Evolutionary conservation across 2,329 filamentous ascomycete species (phyloP), one percentile per base, ranked within the genome.

Genomic region (Alternaria triticina): DNA sequence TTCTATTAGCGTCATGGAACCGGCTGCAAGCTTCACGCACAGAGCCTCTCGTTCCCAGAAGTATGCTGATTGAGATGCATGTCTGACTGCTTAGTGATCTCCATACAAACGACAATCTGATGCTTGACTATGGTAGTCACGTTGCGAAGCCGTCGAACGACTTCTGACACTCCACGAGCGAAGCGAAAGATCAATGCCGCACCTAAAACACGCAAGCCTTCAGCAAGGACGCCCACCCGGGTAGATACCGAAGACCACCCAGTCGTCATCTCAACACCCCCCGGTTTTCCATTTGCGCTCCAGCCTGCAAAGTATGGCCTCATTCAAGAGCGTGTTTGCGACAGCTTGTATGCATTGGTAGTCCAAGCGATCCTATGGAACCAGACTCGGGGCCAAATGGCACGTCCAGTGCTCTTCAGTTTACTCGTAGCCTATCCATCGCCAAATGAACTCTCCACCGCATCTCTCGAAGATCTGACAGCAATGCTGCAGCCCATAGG

Each of bases 291-390:
- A 5, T 77, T 77, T 27, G 28, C 62, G 17, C 73, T 77, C 3
- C 66, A 65, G 33, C 68, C 71, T 5, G 63, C 69, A 6, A 45
- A 56, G 7, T 97, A 97, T 74, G 94, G 94, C 0, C 85, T 97
- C 2, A 88, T 97, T 40, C 94, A 97, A 77, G 94, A 97, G 76
- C 86, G 90, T 67, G 86, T 97, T 15, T 88, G 89, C 2, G 79
- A 87, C 54, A 86, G 93, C 60, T 91, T 94, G 0, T 97, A 96
- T 78, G 90, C 89, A 67, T 86, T 97, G 2, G 86, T 97, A 2
- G 84, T 97, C 28, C 93, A 91, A 12, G 90, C 94, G 6, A 93
- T 92, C 0, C 94, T 97, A 71, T 88, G 97, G 28, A 95, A 95
- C 77, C 89, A 91, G 62, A 97, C 94, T 0, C 85, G 88, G 3